A percentile compares a stretch with the other conserved stretches of the same genome.
Conservation (phyloP, 1,284 basidiomycete species). For the Papiliotrema fonsecae region DNA sequence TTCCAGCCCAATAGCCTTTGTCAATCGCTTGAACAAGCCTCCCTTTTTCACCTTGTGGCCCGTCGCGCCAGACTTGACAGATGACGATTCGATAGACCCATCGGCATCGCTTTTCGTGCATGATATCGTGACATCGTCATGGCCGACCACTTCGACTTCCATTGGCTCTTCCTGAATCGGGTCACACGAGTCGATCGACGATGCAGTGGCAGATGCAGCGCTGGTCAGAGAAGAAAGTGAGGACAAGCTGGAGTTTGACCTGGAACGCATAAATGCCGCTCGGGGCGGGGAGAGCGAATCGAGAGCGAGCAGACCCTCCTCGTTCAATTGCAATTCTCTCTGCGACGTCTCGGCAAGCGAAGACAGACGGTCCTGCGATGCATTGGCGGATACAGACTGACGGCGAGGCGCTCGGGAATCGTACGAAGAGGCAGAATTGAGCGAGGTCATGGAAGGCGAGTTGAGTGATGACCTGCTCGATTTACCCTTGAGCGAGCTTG, state of each 20-base stretch:
- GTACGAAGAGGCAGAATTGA: not conserved
- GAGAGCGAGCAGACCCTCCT: slow-evolving; percentile 20
- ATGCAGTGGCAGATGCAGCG: slow-evolving; percentile 11
- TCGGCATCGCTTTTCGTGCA: slow-evolving; percentile 31
- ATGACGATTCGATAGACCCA: slow-evolving; percentile 17
- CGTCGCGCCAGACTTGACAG: slow-evolving; percentile 11
- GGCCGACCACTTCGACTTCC: not conserved
- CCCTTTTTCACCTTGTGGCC: slow-evolving; percentile 11
- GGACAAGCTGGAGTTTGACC: slow-evolving; percentile 17
- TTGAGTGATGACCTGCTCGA: slow-evolving; percentile 2
- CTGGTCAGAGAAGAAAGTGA: slow-evolving; percentile 15
- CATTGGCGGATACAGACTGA: slow-evolving; percentile 2
- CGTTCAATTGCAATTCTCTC: slow-evolving; percentile 20
- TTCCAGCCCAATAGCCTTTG: slow-evolving; percentile 22
- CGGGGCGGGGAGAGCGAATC: slow-evolving; percentile 21
- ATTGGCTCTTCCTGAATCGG: slow-evolving; percentile 12
- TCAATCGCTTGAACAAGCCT: slow-evolving; percentile 27
- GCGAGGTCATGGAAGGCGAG: not conserved
- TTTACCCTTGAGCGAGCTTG: not conserved
- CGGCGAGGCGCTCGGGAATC: not conserved
- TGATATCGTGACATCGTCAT: slow-evolving; percentile 1
- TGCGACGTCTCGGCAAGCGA: slow-evolving; percentile 23
- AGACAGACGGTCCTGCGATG: slow-evolving; percentile 18
- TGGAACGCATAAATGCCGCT: slow-evolving; percentile 24
- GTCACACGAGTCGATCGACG: slow-evolving; percentile 14